Conservation (phyloP, 208 protist species). For the Trypanosomatidae sp. region DNA sequence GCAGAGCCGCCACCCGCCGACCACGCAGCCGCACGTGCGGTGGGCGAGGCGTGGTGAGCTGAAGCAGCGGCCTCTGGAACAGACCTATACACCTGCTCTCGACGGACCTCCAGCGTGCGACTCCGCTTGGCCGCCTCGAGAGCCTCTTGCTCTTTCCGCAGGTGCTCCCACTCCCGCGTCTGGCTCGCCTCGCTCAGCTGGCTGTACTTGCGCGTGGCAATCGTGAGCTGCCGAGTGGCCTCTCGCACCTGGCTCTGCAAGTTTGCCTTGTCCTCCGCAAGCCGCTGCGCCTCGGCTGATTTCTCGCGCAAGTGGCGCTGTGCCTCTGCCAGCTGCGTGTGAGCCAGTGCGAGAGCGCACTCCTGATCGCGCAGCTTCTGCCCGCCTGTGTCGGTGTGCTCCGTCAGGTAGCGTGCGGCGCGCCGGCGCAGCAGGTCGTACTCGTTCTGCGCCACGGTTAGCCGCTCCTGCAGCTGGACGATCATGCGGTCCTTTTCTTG, state of each 20-base stretch:
- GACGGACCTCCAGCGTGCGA: background rate
- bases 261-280: slow-evolving; percentile 33
- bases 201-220: slow-evolving; percentile 37
- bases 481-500: slow-evolving; percentile 53
- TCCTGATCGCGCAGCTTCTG: slow-evolving; percentile 37
- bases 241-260: slow-evolving; percentile 39
- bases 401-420: slow-evolving; percentile 34
- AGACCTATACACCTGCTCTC: background rate
- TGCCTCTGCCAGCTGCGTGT: slow-evolving; percentile 36
- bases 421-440: slow-evolving; percentile 66
- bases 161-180: slow-evolving; percentile 33
- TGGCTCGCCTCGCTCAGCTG: slow-evolving; percentile 40
- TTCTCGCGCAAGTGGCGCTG: slow-evolving; percentile 38
- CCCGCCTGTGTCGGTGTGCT: slow-evolving; percentile 33
- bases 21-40: background rate
- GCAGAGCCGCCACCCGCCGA: background rate
- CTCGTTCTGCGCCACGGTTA: slow-evolving; percentile 54
- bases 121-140: slow-evolving; percentile 14
- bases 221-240: slow-evolving; percentile 27
- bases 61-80: background rate
- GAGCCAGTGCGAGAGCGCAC: slow-evolving; percentile 33
- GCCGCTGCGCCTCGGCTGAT: slow-evolving; percentile 12
- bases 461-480: slow-evolving; percentile 44
- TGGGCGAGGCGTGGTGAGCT: background rate
- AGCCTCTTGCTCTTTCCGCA: slow-evolving; percentile 21